These are phyloP conservation scores for Nectriaceae sp. DNA, from an alignment of 2,329 filamentous ascomycete species.

Conservation along the genomic window DNA sequence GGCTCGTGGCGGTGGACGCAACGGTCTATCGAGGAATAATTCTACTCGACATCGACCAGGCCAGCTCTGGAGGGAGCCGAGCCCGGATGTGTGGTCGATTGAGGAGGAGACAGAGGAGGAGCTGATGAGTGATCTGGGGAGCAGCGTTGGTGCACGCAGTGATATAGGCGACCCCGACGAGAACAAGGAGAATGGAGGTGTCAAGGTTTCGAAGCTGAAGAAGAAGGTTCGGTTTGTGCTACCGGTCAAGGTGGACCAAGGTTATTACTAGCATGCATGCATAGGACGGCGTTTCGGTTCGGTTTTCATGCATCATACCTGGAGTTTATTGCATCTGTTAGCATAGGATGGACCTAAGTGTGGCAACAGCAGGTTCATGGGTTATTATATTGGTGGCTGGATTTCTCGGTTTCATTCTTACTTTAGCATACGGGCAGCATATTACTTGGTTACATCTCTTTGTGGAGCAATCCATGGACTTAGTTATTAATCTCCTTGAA, in stretches of 20 bases:
- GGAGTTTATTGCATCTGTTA: not conserved
- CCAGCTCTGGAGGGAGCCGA: constrained; percentile 57
- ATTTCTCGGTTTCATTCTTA: constrained; percentile 5
- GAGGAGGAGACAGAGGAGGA: constrained; percentile 61
- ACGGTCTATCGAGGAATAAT: constrained; percentile 28
- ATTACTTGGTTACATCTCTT: constrained; percentile 7
- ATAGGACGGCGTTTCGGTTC: constrained; percentile 23
- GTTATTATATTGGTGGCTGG: constrained; percentile 6
- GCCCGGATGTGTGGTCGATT: constrained; percentile 61
- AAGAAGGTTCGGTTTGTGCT: constrained; percentile 60
- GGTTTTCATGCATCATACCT: constrained; percentile 16
- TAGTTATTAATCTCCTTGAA: constrained; percentile 2
- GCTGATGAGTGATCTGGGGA: constrained; percentile 45
- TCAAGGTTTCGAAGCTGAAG: constrained; percentile 49
- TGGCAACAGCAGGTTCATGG: not conserved
- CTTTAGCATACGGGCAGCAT: constrained; percentile 8
- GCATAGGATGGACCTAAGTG: not conserved
- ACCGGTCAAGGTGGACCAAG: constrained; percentile 41
- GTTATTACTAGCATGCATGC: constrained; percentile 14
- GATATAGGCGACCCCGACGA: constrained; percentile 31
- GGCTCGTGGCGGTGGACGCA: constrained; percentile 31
- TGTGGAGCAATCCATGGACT: constrained; percentile 14
- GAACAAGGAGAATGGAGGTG: constrained; percentile 17
- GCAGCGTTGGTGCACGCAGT: constrained; percentile 31
- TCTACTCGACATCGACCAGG: constrained; percentile 38